These are phyloP conservation scores for Arxiozyma slooffiae DNA, from an alignment of 1,139 yeast genomes.

Conservation along the genomic window DNA sequence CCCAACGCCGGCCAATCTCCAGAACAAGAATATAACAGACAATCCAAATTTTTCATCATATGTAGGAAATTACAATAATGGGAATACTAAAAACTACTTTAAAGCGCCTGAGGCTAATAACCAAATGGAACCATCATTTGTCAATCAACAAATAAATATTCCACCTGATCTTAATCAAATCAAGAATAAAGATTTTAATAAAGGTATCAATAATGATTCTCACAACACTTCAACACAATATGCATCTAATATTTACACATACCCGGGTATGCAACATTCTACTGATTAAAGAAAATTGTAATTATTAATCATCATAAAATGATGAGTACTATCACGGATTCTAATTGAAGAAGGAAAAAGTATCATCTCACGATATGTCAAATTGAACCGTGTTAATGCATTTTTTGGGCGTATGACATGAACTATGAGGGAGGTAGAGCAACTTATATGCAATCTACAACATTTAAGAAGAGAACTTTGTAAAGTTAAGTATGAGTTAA, in stretches of 20 bases:
- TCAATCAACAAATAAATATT: background rate
- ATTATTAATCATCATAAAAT: too few species aligned
- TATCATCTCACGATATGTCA: background rate
- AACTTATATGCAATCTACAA: too few species aligned
- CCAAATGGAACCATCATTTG: background rate
- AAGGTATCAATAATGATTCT: slow-evolving; percentile 1
- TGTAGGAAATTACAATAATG: background rate
- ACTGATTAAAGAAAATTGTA: slow-evolving; percentile 3
- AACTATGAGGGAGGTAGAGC: background rate
- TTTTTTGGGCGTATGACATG: background rate
- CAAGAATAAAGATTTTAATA: background rate
- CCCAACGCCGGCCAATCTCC: slow-evolving; percentile 8
- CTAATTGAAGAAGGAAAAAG: background rate
- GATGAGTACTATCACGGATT: background rate
- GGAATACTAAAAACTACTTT: background rate
- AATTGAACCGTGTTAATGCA: background rate
- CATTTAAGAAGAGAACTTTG: too few species aligned
- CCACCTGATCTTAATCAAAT: background rate
- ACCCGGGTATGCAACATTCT: slow-evolving; percentile 9
- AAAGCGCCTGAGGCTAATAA: background rate
- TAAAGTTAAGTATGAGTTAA: too few species aligned
- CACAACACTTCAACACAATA: slow-evolving; percentile 5
- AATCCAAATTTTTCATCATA: background rate
- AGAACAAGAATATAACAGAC: slow-evolving; percentile 3
- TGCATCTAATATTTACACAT: background rate